Evolutionary conservation across 805 yeast species (phyloP).

Genomic region (Zygosaccharomyces bailii): DNA sequence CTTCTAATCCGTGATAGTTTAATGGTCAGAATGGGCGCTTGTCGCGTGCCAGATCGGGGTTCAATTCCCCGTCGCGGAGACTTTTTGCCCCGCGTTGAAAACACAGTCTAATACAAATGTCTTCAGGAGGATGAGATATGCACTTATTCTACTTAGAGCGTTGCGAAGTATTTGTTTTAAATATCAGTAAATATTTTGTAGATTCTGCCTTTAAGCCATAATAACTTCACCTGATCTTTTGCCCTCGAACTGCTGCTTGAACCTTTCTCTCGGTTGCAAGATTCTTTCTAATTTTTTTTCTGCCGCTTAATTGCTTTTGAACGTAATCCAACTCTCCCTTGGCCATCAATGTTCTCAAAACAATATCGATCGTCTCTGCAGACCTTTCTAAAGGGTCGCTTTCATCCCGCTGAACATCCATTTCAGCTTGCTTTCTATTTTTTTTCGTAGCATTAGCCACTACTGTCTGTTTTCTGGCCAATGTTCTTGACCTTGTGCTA

Average conservation of each 20-base stretch:
- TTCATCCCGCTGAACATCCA: slow-evolving; percentile 44
- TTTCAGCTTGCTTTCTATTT: slow-evolving; percentile 47
- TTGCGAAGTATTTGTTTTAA: no score
- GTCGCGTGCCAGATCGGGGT: slow-evolving; percentile 28
- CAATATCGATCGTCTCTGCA: slow-evolving; percentile 56
- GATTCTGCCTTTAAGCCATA: background rate
- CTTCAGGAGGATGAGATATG: no score
- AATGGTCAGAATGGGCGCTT: slow-evolving; percentile 26
- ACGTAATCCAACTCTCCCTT: slow-evolving; percentile 62
- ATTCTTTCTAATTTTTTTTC: slow-evolving; percentile 46
- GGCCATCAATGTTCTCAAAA: slow-evolving; percentile 66
- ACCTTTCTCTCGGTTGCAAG: slow-evolving; percentile 35
- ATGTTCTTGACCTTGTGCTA: slow-evolving; percentile 43
- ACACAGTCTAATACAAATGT: no score
- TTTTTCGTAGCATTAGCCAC: slow-evolving; percentile 65
- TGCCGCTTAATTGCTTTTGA: slow-evolving; percentile 53
- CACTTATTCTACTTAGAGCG: no score
- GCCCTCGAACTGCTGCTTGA: slow-evolving; percentile 24
- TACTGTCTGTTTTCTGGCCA: slow-evolving; percentile 64
- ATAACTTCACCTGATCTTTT: slow-evolving; percentile 14
- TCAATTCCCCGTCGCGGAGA: slow-evolving; percentile 27
- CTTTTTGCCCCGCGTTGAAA: no score
- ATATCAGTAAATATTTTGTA: background rate
- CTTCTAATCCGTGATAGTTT: slow-evolving; percentile 18
- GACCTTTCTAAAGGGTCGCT: slow-evolving; percentile 41